Percentiles rank a stretch among this genome's conserved stretches.
Evolutionary conservation across 2,329 filamentous ascomycete genomes (phyloP).

Genomic region (Talaromyces sp.): DNA sequence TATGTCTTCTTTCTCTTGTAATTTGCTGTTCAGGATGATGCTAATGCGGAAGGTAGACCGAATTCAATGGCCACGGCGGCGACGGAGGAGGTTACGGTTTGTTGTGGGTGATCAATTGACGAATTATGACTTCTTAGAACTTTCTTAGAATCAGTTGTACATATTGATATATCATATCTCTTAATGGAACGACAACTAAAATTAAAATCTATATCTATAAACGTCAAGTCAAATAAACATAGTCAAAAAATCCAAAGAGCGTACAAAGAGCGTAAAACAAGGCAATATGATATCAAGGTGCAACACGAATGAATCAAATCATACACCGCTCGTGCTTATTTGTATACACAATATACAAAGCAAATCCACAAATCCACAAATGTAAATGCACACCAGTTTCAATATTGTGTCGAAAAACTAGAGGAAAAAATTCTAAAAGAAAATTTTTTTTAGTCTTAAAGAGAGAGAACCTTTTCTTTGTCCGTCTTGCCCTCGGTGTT

Average conservation of each 20-base stretch:
- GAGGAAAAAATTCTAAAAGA: too few relatives aligned
- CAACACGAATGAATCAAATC: not conserved
- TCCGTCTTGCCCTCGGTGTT: constrained; percentile 2
- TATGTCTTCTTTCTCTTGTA: not conserved
- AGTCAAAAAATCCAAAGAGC: not conserved
- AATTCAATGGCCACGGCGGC: constrained; percentile 1
- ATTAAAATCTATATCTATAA: constrained; percentile 1
- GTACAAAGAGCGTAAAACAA: not conserved
- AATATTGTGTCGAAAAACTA: too few relatives aligned
- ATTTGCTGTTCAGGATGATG: not conserved
- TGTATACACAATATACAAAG: not conserved
- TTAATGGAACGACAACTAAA: not conserved
- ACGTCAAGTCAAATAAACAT: not conserved
- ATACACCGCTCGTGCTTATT: not conserved
- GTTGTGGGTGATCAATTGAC: constrained; percentile 10
- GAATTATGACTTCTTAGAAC: too few relatives aligned
- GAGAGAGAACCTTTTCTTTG: constrained; percentile 7
- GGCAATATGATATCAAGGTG: not conserved
- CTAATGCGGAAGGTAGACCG: not conserved
- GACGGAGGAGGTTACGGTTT: constrained; percentile 9
- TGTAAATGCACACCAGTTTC: not conserved
- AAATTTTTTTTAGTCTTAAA: not conserved
- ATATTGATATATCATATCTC: not conserved
- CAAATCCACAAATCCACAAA: not conserved
- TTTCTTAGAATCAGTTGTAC: not conserved